Evolutionary conservation across 2,329 filamentous ascomycete species (phyloP).

Genomic region (Fonsecaea erecta): DNA sequence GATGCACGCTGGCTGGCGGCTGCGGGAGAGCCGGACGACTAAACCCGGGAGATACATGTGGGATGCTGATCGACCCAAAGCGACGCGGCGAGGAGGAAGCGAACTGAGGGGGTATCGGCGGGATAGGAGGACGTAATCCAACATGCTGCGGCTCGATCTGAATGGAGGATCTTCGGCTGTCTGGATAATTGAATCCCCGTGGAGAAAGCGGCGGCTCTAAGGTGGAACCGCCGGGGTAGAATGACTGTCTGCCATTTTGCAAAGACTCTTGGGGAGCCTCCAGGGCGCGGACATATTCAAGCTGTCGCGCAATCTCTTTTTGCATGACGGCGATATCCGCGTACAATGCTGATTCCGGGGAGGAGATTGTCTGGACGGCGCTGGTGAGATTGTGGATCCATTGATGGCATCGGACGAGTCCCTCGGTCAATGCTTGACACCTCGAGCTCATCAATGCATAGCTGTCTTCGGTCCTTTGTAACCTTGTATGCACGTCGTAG

Average conservation of each 20-base stretch:
- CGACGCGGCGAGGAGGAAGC: slow-evolving; percentile 76
- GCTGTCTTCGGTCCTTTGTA: slow-evolving; percentile 82
- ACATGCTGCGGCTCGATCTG: slow-evolving; percentile 57
- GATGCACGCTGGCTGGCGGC: slow-evolving; percentile 68
- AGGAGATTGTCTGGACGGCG: slow-evolving; percentile 58
- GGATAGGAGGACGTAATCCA: slow-evolving; percentile 34
- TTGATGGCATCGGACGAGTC: slow-evolving; percentile 72
- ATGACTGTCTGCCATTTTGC: slow-evolving; percentile 65
- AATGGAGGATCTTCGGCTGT: slow-evolving; percentile 73
- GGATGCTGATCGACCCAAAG: slow-evolving; percentile 81
- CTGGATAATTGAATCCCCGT: slow-evolving; percentile 83
- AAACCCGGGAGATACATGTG: slow-evolving; percentile 72
- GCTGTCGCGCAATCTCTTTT: slow-evolving; percentile 65
- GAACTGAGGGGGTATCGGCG: slow-evolving; percentile 64
- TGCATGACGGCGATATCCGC: slow-evolving; percentile 67
- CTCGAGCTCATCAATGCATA: slow-evolving; percentile 78
- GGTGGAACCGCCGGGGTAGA: slow-evolving; percentile 64
- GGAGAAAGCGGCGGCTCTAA: slow-evolving; percentile 84
- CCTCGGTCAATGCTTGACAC: slow-evolving; percentile 81
- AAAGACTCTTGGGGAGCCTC: slow-evolving; percentile 69
- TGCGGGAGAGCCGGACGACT: slow-evolving; percentile 72
- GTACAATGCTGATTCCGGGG: slow-evolving; percentile 75
- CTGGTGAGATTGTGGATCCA: slow-evolving; percentile 49
- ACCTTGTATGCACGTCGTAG: slow-evolving; percentile 75
- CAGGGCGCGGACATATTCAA: slow-evolving; percentile 60